Percentiles rank a stretch among this genome's conserved stretches.
These are phyloP conservation scores for Pythium folliculosum DNA, from an alignment of 352 stramenopile species.

Conservation along the genomic window DNA sequence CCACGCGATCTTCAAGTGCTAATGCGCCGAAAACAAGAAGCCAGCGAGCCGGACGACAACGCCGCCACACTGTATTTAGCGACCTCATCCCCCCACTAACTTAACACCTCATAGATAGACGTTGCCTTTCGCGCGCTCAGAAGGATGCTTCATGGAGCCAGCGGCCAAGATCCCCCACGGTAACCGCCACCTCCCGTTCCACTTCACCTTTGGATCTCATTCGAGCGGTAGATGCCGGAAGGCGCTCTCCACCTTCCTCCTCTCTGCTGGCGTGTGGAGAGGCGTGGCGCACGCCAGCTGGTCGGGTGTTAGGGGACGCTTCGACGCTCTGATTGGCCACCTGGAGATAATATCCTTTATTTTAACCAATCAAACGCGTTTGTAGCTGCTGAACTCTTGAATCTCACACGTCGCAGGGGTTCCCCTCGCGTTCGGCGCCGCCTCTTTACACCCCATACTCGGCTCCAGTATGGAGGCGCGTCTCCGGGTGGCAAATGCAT, in stretches of 20 bases:
- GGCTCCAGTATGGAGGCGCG: neutral
- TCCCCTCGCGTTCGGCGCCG: constrained; percentile 12
- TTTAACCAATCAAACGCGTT: constrained; percentile 11
- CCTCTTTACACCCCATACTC: constrained; percentile 8
- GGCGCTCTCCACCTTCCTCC: too few species aligned
- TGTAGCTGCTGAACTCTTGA: constrained; percentile 18
- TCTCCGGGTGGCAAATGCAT: neutral
- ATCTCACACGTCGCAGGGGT: constrained; percentile 25
- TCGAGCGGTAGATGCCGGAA: too few species aligned
- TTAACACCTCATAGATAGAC: neutral
- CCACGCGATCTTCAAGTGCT: constrained; percentile 29
- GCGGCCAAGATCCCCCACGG: neutral
- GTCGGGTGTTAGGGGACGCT: neutral
- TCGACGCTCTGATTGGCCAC: constrained; percentile 10
- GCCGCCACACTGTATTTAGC: constrained; percentile 1
- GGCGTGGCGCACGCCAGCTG: constrained; percentile 17
- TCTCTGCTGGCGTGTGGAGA: constrained; percentile 8
- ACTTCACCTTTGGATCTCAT: neutral
- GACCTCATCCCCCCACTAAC: neutral
- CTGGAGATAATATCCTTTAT: neutral
- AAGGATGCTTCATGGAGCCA: constrained; percentile 3
- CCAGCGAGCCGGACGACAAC: neutral
- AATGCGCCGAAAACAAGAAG: neutral
- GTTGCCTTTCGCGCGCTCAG: neutral
- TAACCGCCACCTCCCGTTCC: neutral